These are phyloP conservation scores for Silene coronaria DNA, from an alignment of 179 eudicot species.

Conservation along the genomic window DNA sequence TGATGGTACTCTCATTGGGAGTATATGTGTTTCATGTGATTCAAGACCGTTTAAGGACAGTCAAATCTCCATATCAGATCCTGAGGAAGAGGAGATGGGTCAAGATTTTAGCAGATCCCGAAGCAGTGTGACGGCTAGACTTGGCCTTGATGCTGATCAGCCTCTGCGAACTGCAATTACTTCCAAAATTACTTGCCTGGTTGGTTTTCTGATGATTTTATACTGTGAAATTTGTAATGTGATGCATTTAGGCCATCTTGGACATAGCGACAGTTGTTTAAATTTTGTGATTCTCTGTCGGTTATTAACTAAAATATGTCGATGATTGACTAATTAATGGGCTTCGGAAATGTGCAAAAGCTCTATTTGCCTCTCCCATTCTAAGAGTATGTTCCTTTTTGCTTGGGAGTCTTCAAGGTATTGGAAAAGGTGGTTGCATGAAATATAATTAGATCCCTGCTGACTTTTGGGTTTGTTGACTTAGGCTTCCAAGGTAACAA, in stretches of 20 bases:
- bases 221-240: too few relatives aligned
- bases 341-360: too few relatives aligned
- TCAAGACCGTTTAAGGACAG: constrained; percentile 44
- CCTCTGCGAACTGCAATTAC: constrained; percentile 76
- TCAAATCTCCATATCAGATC: constrained; percentile 26
- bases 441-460: too few relatives aligned
- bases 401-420: too few relatives aligned
- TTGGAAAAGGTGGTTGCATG: too few relatives aligned
- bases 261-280: too few relatives aligned
- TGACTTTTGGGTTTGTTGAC: constrained; percentile 23
- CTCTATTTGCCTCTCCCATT: too few relatives aligned
- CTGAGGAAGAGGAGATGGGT: constrained; percentile 31
- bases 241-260: too few relatives aligned
- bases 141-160: constrained; percentile 78
- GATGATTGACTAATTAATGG: too few relatives aligned
- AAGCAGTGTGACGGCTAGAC: constrained; percentile 48
- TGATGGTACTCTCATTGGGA: constrained; percentile 62
- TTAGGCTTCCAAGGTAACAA: constrained; percentile 79
- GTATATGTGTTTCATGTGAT: constrained; percentile 67
- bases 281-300: neutral
- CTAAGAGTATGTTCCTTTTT: too few relatives aligned
- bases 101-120: constrained; percentile 36
- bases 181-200: constrained; percentile 76
- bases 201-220: constrained; percentile 29
- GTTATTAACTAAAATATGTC: neutral